A percentile compares a stretch with the other conserved stretches of the same genome.
Conservation (phyloP, 352 stramenopile species). For the Phytophthora foliorum region DNA sequence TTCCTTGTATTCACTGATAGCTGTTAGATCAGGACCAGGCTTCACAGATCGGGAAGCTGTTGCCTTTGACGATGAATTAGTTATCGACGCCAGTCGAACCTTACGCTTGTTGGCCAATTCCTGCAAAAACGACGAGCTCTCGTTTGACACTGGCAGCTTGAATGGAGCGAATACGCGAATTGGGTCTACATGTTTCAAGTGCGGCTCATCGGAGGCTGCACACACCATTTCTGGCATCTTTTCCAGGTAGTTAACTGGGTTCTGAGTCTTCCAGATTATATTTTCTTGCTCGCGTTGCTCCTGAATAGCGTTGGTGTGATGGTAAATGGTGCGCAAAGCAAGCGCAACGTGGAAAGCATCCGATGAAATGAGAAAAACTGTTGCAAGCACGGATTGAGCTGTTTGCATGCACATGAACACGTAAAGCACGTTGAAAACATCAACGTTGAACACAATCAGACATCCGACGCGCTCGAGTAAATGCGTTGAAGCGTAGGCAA, state of each 20-base stretch:
- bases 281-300: background rate
- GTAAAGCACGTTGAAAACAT: constrained; percentile 43
- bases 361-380: constrained; percentile 1
- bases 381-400: constrained; percentile 6
- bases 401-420: constrained; percentile 38
- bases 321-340: constrained; percentile 5
- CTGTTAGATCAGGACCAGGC: background rate
- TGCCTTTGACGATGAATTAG: background rate
- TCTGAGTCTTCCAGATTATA: background rate
- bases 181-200: background rate
- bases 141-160: background rate
- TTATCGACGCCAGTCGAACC: background rate
- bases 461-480: constrained; percentile 26
- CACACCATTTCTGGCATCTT: constrained; percentile 1
- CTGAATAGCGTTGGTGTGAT: constrained; percentile 3
- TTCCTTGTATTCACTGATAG: background rate
- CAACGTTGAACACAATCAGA: constrained; percentile 35
- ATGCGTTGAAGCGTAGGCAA: constrained; percentile 7
- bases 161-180: constrained; percentile 5
- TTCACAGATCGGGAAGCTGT: background rate
- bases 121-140: background rate
- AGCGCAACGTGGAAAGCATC: constrained; percentile 13
- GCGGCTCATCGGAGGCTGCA: background rate
- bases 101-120: background rate
- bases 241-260: constrained; percentile 9